Evolutionary conservation across 2,329 filamentous ascomycete genomes (phyloP), one percentile per base, ranked within the genome.

Genomic region (Pyrenochaeta sp.): DNA sequence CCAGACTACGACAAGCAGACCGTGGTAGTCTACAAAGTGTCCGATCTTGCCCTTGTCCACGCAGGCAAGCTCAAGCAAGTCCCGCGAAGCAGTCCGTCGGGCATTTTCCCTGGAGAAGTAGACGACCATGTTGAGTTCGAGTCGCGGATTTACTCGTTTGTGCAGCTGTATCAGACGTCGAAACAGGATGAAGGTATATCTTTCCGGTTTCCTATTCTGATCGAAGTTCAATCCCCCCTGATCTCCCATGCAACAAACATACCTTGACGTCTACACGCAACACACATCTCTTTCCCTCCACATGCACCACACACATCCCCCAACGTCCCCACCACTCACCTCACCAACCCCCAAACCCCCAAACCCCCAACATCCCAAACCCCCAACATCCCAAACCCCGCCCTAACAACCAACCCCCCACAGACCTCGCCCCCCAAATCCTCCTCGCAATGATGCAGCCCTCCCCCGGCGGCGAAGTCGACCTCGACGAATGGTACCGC

Each of bases 401-500:
- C n/a, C n/a, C n/a, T n/a, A n/a, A n/a, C n/a, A n/a, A n/a, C n/a
- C n/a, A n/a, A n/a, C n/a, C n/a, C n/a, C n/a, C n/a, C n/a, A n/a
- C n/a, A 61, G 62, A 60, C 42, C 42, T 48, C 18, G 46, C 48
- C 6, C 47, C 48, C 8, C 56, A 41, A 7, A 48, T 69, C 11
- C 53, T 69, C 7, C 31, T 59, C 18, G 65, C 63, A 3, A 59
- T 60, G 11, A 63, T 70, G 55, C 54, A 67, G 24, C 61, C 64
- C 2, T 14, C 38, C 4, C 34, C 51, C 3, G 57, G 54, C 6
- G 53, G 54, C 3, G 63, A 58, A 11, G 42, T 26, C 4, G 60
- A 68, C 7, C 42, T 68, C 4, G 62, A 67, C 21, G 49, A 50
- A 5, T 67, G 65, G 64, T 69, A 69, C 30, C 48, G 61, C 4